Evolutionary conservation across 2,329 filamentous ascomycete genomes (phyloP).

Genomic region (Xylariaceae sp.): DNA sequence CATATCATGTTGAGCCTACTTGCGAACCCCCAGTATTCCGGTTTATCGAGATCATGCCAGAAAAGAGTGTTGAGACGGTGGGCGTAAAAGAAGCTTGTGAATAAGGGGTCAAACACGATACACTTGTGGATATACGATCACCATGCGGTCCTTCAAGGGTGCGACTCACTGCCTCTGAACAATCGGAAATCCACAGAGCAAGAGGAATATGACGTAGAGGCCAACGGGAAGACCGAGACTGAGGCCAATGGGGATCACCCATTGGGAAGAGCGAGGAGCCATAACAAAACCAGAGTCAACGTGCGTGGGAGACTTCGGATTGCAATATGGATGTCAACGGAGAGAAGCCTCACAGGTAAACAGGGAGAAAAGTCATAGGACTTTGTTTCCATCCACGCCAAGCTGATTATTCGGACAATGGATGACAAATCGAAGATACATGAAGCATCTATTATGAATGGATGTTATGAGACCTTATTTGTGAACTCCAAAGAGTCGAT

Average conservation of each 20-base stretch:
- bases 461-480: no score
- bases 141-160: slow-evolving; percentile 33
- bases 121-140: neutral
- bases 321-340: no score
- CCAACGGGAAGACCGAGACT: slow-evolving; percentile 54
- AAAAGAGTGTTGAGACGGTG: slow-evolving; percentile 70
- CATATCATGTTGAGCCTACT: slow-evolving; percentile 47
- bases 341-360: neutral
- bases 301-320: neutral
- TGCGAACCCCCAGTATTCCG: slow-evolving; percentile 81
- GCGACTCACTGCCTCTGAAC: slow-evolving; percentile 72
- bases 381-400: no score
- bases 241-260: slow-evolving; percentile 40
- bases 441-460: neutral
- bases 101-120: neutral
- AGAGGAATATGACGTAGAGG: slow-evolving; percentile 63
- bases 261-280: slow-evolving; percentile 29
- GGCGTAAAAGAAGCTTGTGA: slow-evolving; percentile 70
- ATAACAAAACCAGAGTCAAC: slow-evolving; percentile 18
- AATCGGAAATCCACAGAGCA: slow-evolving; percentile 59
- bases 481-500: no score
- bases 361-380: no score
- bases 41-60: slow-evolving; percentile 68
- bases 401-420: neutral
- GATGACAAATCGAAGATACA: neutral